Conservation (phyloP, 2,329 filamentous ascomycete species). For the Fusarium udum region DNA sequence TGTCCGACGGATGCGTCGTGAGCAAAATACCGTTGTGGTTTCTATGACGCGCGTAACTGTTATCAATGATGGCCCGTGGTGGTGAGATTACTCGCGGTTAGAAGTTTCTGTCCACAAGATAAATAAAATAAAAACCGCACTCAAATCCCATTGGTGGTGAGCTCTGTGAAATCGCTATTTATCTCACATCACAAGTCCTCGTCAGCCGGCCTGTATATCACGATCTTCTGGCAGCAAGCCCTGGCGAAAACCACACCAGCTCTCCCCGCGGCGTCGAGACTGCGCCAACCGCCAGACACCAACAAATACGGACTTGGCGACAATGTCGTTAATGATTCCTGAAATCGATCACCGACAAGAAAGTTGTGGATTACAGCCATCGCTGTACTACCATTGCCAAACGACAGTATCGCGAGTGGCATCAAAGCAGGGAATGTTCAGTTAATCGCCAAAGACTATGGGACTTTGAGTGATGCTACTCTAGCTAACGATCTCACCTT, state of each 20-base stretch:
- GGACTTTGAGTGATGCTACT: neutral
- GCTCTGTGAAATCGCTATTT: neutral
- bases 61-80: fast-evolving
- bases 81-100: neutral
- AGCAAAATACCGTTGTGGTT: neutral
- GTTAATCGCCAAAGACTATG: neutral
- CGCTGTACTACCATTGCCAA: neutral
- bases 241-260: neutral
- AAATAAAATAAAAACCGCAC: too few species aligned
- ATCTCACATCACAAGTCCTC: neutral
- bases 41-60: neutral
- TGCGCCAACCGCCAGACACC: neutral
- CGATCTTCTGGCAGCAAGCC: neutral
- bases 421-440: neutral
- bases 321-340: neutral
- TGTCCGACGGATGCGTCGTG: neutral
- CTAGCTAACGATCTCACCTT: neutral
- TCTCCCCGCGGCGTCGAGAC: fast-evolving
- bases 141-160: fast-evolving
- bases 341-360: neutral
- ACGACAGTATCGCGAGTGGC: neutral
- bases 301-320: neutral
- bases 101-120: too few species aligned
- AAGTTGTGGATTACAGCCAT: neutral
- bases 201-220: neutral